Percentiles rank a stretch among this genome's conserved stretches.
These are phyloP conservation scores for Scutellaria galericulata DNA, from an alignment of 257 asterid species.

Conservation along the genomic window DNA sequence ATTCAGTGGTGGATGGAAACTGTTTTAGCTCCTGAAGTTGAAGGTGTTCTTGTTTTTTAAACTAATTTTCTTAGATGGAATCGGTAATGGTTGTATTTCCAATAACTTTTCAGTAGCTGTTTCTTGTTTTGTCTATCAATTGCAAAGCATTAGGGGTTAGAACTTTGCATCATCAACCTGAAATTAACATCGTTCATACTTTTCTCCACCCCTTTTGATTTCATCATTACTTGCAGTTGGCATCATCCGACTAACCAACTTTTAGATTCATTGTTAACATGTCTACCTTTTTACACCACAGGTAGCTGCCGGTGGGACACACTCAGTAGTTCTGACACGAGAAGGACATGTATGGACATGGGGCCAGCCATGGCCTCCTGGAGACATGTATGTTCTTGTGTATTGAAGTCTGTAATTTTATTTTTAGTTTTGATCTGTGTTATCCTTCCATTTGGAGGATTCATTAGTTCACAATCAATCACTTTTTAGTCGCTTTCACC, in stretches of 20 bases:
- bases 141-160: constrained; percentile 10
- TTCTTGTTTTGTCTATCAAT: neutral
- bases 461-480: neutral
- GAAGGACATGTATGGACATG: constrained; percentile 99
- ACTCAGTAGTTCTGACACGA: constrained; percentile 90
- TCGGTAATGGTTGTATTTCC: constrained; percentile 7
- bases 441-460: constrained; percentile 4
- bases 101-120: neutral
- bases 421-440: neutral
- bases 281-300: constrained; percentile 40
- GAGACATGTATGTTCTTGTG: constrained; percentile 78
- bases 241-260: constrained; percentile 6
- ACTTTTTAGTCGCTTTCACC: constrained; percentile 9
- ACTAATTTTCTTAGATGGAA: constrained; percentile 10
- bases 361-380: constrained; percentile 99
- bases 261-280: constrained; percentile 24
- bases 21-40: constrained; percentile 10
- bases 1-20: neutral
- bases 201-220: constrained; percentile 1
- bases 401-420: constrained; percentile 18
- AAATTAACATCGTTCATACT: constrained; percentile 3
- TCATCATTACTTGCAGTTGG: constrained; percentile 11
- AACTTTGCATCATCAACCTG: neutral
- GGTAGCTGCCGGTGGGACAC: constrained; percentile 99
- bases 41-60: constrained; percentile 13